phyloP scores from a whole-genome alignment of 192 early-diverging fungal species.

The Geosiphon pyriformis region DNA sequence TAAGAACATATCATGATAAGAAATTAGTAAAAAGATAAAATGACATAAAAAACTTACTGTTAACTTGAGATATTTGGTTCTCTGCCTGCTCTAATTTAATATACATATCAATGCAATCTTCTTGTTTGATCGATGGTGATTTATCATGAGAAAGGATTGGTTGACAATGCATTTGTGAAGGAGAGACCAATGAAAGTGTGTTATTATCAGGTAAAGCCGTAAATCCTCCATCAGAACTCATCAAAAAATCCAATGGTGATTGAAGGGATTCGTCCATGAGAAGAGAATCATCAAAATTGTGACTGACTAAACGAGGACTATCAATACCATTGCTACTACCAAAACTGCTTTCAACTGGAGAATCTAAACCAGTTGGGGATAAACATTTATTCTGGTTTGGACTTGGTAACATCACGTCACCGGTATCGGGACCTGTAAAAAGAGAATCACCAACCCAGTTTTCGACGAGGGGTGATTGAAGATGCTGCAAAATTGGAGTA shows the following conservation, averaged over 20 bases:
- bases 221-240: conserved; percentile 1
- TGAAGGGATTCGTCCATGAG: conserved; percentile 11
- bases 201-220: conserved; percentile 1
- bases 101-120: conserved; percentile 11
- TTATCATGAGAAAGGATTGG: neutral
- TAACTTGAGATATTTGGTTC: neutral
- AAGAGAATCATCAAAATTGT: conserved; percentile 4
- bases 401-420: conserved; percentile 20
- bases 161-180: neutral
- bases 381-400: conserved; percentile 10
- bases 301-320: conserved; percentile 8
- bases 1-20: neutral
- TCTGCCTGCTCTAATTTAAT: conserved; percentile 11
- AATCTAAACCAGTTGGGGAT: conserved; percentile 12
- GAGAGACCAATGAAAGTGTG: neutral
- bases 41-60: neutral
- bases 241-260: conserved; percentile 18
- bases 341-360: conserved; percentile 16
- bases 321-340: conserved; percentile 5
- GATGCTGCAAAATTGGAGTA: conserved; percentile 7
- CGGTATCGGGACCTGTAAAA: neutral
- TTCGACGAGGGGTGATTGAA: conserved; percentile 1
- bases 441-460: conserved; percentile 14
- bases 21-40: neutral
- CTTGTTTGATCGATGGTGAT: conserved; percentile 1